These are phyloP conservation scores for Pinus albicaulis DNA, from an alignment of 75 land plant species.

Conservation along the genomic window DNA sequence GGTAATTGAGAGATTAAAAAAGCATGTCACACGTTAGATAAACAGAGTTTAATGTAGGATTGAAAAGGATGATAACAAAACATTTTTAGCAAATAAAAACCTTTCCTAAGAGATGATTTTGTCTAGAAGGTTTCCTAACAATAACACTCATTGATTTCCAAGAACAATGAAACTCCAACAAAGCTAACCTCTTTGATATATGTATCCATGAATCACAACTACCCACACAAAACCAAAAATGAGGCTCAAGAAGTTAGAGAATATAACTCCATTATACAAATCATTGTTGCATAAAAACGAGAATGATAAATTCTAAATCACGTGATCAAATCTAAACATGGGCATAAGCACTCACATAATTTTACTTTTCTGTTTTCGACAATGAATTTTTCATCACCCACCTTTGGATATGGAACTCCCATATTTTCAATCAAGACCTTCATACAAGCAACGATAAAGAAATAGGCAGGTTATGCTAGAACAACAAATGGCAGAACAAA, in stretches of 20 bases:
- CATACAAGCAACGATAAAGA: no score
- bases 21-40: background rate
- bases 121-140: conserved; percentile 39
- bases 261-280: background rate
- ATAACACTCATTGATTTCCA: conserved; percentile 90
- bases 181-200: conserved; percentile 54
- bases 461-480: no score
- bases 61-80: background rate
- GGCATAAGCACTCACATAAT: no score
- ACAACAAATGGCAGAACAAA: no score
- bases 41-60: background rate
- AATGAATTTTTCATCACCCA: no score
- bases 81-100: conserved; percentile 19
- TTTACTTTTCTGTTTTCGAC: no score
- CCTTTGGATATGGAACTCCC: no score
- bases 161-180: conserved; percentile 80
- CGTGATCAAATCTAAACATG: no score
- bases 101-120: conserved; percentile 81
- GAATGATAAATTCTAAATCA: no score
- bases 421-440: no score
- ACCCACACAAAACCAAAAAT: conserved; percentile 25
- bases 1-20: background rate
- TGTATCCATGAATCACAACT: conserved; percentile 75
- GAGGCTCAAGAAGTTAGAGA: background rate
- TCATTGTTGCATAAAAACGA: background rate